A percentile compares a stretch with the other conserved stretches of the same genome.
Conservation (phyloP, 768 basidiomycete genomes). For the Zangia roseola region DNA sequence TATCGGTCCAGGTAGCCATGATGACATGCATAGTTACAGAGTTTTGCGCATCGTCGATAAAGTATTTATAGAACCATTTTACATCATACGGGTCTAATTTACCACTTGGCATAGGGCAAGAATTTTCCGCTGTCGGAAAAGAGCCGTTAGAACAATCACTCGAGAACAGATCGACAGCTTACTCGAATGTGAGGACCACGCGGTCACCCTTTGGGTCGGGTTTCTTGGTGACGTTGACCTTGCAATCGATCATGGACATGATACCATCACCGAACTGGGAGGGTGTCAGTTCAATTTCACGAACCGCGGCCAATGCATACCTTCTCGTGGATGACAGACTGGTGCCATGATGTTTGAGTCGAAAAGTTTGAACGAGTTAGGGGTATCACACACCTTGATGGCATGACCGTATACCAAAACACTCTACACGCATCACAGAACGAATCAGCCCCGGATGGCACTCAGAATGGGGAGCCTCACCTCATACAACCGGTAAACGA, state of each 20-base stretch:
- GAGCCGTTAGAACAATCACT: conserved; percentile 1
- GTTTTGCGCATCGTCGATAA: no score
- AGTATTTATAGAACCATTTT: neutral
- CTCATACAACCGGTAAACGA: conserved; percentile 82
- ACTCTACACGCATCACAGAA: conserved; percentile 37
- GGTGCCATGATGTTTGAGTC: conserved; percentile 1
- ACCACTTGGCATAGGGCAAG: conserved; percentile 73
- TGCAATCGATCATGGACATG: conserved; percentile 89
- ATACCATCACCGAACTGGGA: conserved; percentile 80
- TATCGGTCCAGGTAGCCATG: no score
- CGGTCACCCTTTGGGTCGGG: conserved; percentile 78
- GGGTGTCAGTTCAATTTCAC: neutral
- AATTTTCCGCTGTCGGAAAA: conserved; percentile 62
- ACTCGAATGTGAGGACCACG: conserved; percentile 80
- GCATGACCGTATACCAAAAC: conserved; percentile 77
- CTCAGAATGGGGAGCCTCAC: conserved; percentile 32
- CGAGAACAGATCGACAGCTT: conserved; percentile 26
- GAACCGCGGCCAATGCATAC: conserved; percentile 25
- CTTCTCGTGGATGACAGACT: conserved; percentile 80
- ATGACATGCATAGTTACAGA: no score
- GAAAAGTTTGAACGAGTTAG: neutral
- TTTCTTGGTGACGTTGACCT: conserved; percentile 64
- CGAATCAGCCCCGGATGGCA: neutral
- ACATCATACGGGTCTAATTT: conserved; percentile 8
- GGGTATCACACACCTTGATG: conserved; percentile 56